phyloP scores from a whole-genome alignment of 805 yeast species.

The Lachancea sp. region DNA sequence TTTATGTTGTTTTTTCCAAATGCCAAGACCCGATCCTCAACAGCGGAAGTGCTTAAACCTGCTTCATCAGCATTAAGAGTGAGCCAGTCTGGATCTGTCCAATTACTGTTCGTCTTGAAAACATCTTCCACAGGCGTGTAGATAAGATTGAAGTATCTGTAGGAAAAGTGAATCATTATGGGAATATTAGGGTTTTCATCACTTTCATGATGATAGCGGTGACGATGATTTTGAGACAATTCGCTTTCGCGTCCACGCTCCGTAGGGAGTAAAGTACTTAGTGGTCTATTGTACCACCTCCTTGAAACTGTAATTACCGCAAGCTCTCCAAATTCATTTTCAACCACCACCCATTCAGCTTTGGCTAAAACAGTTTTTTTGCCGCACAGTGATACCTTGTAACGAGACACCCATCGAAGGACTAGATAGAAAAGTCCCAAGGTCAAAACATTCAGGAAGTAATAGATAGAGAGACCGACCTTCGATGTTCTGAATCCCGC shows the following conservation, averaged over 20 bases:
- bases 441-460: constrained; percentile 48
- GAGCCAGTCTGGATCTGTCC: constrained; percentile 82
- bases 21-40: constrained; percentile 61
- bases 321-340: constrained; percentile 88
- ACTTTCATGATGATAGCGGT: constrained; percentile 20
- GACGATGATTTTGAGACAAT: constrained; percentile 11
- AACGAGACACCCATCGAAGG: constrained; percentile 81
- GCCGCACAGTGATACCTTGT: constrained; percentile 64
- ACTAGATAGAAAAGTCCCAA: constrained; percentile 68
- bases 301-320: constrained; percentile 50
- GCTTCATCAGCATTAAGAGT: constrained; percentile 44
- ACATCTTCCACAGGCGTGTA: constrained; percentile 85
- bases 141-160: constrained; percentile 75
- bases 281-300: constrained; percentile 58
- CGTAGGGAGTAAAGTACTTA: constrained; percentile 56
- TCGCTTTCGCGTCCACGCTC: constrained; percentile 24
- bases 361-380: constrained; percentile 59
- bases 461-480: constrained; percentile 43
- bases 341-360: constrained; percentile 90
- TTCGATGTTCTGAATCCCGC: constrained; percentile 73
- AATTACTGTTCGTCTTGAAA: constrained; percentile 73
- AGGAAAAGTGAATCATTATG: constrained; percentile 61
- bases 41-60: constrained; percentile 66
- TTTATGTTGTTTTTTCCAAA: constrained; percentile 76
- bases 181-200: constrained; percentile 47